phyloP scores from a whole-genome alignment of 805 yeast genomes.

The Kuraishia cidri region DNA sequence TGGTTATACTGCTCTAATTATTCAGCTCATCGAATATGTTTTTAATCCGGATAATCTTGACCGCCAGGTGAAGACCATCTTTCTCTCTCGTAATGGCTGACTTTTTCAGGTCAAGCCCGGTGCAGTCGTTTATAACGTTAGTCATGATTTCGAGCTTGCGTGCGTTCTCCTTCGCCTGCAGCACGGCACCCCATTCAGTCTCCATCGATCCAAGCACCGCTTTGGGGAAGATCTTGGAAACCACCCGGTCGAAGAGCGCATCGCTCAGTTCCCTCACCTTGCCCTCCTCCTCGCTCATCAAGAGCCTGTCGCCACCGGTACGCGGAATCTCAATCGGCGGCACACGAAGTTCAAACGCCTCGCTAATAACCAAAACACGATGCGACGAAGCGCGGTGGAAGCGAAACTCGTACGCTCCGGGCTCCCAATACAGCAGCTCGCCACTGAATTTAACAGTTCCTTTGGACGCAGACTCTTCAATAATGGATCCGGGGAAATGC shows the following conservation, averaged over 20 bases:
- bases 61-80: constrained; percentile 14
- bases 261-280: constrained; percentile 19
- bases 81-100: constrained; percentile 31
- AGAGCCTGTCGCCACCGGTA: not conserved
- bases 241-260: constrained; percentile 20
- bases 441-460: constrained; percentile 44
- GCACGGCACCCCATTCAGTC: constrained; percentile 4
- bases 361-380: constrained; percentile 56
- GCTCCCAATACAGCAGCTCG: constrained; percentile 47
- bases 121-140: constrained; percentile 13
- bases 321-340: constrained; percentile 25
- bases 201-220: constrained; percentile 10
- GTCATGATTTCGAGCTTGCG: constrained; percentile 10
- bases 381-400: constrained; percentile 62
- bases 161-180: constrained; percentile 8
- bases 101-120: constrained; percentile 26
- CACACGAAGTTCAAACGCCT: constrained; percentile 53
- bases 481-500: not conserved
- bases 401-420: constrained; percentile 67
- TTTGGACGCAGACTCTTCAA: constrained; percentile 7
- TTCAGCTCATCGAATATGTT: constrained; percentile 11
- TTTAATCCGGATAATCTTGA: constrained; percentile 14
- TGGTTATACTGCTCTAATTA: too few species aligned
- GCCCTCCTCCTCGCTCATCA: constrained; percentile 3
- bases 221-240: constrained; percentile 20